These are phyloP conservation scores for Paulownia fortunei DNA, from an alignment of 257 asterid species.

Conservation along the genomic window DNA sequence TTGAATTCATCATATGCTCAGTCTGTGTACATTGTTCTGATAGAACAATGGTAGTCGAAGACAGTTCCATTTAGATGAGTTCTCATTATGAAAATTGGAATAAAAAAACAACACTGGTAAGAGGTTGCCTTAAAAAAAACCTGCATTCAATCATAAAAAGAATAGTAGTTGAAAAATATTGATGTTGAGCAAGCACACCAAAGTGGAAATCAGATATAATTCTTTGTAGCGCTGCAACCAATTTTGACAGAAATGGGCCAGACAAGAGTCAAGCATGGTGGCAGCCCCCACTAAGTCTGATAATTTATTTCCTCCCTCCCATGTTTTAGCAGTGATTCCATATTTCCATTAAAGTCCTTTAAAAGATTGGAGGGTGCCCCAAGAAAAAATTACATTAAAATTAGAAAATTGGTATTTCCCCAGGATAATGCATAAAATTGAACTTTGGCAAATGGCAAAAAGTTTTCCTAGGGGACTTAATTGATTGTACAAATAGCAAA, in stretches of 20 bases:
- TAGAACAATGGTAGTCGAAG: background rate
- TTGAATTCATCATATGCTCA: no score
- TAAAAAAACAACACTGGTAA: slow-evolving; percentile 58
- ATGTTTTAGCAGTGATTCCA: no score
- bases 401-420: background rate
- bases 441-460: background rate
- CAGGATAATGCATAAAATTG: background rate
- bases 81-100: slow-evolving; percentile 53
- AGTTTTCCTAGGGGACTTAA: background rate
- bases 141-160: slow-evolving; percentile 44
- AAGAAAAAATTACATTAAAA: background rate
- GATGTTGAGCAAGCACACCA: background rate
- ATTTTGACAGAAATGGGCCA: background rate
- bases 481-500: background rate
- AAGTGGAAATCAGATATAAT: background rate
- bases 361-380: background rate
- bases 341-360: background rate
- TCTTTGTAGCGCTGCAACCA: background rate
- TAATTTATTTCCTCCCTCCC: background rate
- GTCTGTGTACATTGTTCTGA: no score
- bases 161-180: background rate
- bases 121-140: slow-evolving; percentile 79
- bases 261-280: background rate
- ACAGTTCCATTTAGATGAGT: slow-evolving; percentile 20
- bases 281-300: background rate